These are phyloP conservation scores for Didymella pinodella DNA, from an alignment of 2,329 filamentous ascomycete genomes.

Conservation along the genomic window DNA sequence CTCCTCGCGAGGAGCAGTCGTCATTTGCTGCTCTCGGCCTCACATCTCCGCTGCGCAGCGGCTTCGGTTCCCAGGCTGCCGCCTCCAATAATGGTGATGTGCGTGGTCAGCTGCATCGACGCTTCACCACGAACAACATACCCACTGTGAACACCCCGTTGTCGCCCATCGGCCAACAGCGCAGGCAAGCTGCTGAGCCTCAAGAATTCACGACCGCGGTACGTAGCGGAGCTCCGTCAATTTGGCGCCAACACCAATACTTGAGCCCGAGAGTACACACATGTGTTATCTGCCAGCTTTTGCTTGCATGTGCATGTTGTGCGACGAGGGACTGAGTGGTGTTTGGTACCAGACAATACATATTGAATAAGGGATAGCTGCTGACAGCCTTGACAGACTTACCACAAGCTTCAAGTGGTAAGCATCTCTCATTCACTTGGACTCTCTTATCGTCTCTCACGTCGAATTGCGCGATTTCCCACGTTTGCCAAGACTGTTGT, in stretches of 20 bases:
- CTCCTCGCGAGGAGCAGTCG: conserved; percentile 74
- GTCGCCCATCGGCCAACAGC: conserved; percentile 64
- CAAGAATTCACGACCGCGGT: conserved; percentile 63
- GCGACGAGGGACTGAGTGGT: neutral
- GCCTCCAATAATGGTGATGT: conserved; percentile 65
- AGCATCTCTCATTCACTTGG: conserved; percentile 51
- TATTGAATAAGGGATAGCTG: conserved; percentile 34
- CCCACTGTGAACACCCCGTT: conserved; percentile 78
- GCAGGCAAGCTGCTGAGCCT: conserved; percentile 62
- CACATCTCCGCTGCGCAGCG: conserved; percentile 68
- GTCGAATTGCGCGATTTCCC: conserved; percentile 18
- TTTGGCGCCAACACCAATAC: neutral
- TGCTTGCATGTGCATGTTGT: conserved; percentile 2
- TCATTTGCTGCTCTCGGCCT: conserved; percentile 74
- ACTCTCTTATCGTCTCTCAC: conserved; percentile 22
- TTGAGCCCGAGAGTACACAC: neutral
- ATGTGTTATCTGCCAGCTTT: neutral
- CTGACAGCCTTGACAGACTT: conserved; percentile 58
- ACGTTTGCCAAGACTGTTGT: conserved; percentile 14
- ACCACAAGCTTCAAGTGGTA: conserved; percentile 81
- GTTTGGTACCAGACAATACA: conserved; percentile 18
- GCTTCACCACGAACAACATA: conserved; percentile 90
- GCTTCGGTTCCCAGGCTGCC: conserved; percentile 58
- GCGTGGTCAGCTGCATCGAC: conserved; percentile 80
- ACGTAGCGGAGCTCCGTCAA: conserved; percentile 47